Base-by-base conservation (phyloP, 371 early-diverging fungal species). In the Mucor circinelloides region DNA sequence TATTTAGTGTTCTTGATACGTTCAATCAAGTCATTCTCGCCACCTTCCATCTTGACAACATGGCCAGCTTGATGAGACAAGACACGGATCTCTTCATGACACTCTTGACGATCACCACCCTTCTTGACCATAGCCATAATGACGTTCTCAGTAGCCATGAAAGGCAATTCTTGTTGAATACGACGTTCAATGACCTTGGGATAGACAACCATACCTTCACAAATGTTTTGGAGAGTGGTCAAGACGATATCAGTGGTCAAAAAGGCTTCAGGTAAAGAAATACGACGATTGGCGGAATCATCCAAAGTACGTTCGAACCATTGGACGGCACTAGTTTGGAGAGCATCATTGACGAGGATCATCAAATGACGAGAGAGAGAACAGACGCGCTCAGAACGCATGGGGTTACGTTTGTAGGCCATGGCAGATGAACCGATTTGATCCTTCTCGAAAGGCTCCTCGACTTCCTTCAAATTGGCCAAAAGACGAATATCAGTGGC, bases 361-460 rank as follows among this genome's bases (percentile, higher is more conserved):
- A 96, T 95, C 69, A 99, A 85, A 76, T 99, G 98, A 63, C 99
- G 94, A n/a, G 97, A 81, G 60, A 99, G 88, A 34, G 95, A 90
- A 86, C 98, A 97, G 36, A 95, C 93, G 71, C 99, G 94, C 75
- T 99, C 99, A 72, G 92, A 94, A 55, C 97, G 92, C 98, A 99
- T 99, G 36, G 99, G 99, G 87, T 99, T 99, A 73, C 98, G 94
- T 92, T 99, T 99, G 86, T 99, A 99, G 63, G 99, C 98, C 99
- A 99, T 98, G 60, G 99, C 99, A 36, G 96, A 96, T 40, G 93
- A 92, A 13, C 99, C 99, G 64, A 99, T 98, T 83, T 99, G 99
- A 79, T 97, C 97, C 86, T 94, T 95, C 81, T 98, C 97, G 67
- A 99, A 98, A 25, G 98, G 99, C 77, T 99, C 99, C 82, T 98